These are phyloP conservation scores for Porcisia deanei DNA, from an alignment of 208 protist genomes.

Conservation along the genomic window DNA sequence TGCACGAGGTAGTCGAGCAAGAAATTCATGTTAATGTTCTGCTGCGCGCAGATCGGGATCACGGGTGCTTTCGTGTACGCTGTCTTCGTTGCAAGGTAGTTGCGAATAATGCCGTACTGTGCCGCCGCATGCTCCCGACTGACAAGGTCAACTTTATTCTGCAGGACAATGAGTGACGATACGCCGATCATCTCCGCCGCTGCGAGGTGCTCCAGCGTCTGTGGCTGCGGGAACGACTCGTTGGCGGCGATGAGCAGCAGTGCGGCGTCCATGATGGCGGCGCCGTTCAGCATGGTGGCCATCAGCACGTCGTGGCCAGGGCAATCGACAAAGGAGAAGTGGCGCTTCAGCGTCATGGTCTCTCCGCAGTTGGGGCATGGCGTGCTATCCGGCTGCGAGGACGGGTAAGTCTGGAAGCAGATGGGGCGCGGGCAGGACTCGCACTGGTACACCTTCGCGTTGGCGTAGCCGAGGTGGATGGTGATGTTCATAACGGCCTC, in stretches of 20 bases:
- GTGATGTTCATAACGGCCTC: conserved; percentile 99
- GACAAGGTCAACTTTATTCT: conserved; percentile 99
- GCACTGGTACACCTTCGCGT: conserved; percentile 98
- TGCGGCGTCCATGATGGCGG: conserved; percentile 99
- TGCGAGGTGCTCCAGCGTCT: conserved; percentile 95
- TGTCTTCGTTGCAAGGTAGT: conserved; percentile 90
- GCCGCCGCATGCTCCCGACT: conserved; percentile 92
- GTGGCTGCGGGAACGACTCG: conserved; percentile 97
- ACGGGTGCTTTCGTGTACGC: conserved; percentile 92
- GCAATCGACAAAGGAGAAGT: conserved; percentile 99
- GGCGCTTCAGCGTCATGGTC: conserved; percentile 81
- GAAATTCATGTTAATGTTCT: conserved; percentile 98
- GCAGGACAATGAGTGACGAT: conserved; percentile 98
- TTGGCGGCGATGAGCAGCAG: conserved; percentile 99
- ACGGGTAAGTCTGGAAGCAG: conserved; percentile 94
- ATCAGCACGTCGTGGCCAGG: conserved; percentile 99
- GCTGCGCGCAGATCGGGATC: conserved; percentile 99
- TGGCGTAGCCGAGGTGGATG: conserved; percentile 99
- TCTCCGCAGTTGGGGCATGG: conserved; percentile 69
- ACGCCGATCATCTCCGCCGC: conserved; percentile 99
- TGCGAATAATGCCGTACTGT: conserved; percentile 96
- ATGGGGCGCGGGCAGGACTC: conserved; percentile 86
- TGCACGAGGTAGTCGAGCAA: conserved; percentile 98
- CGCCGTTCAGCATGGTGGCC: conserved; percentile 99
- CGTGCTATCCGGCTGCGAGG: conserved; percentile 89